Percentiles rank a stretch among this genome's conserved stretches.
phyloP scores from a whole-genome alignment of 352 stramenopile species.

The Phytophthora citricola region DNA sequence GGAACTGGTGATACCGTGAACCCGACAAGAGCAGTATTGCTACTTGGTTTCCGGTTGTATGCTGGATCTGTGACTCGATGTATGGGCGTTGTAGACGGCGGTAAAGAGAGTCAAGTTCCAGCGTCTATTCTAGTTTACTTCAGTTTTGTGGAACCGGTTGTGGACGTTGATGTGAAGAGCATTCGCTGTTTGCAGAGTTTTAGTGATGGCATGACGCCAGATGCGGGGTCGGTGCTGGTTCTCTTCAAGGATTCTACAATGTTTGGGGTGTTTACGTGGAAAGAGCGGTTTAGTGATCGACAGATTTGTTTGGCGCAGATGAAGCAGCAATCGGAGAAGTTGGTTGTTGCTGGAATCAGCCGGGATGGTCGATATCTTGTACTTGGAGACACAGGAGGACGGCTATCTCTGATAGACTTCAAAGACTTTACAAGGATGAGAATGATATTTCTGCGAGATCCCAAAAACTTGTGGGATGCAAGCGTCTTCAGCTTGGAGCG shows the following conservation, averaged over 20 bases:
- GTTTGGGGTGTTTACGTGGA: constrained; percentile 61
- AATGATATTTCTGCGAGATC: neutral
- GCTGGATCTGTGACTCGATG: constrained; percentile 17
- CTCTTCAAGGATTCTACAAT: constrained; percentile 30
- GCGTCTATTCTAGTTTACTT: constrained; percentile 47
- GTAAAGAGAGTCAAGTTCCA: neutral
- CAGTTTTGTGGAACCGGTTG: constrained; percentile 49
- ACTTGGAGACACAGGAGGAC: constrained; percentile 32
- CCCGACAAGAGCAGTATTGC: constrained; percentile 10
- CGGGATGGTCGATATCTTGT: constrained; percentile 42
- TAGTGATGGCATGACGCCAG: constrained; percentile 26
- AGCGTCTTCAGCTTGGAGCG: constrained; percentile 32
- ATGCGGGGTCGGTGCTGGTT: constrained; percentile 45
- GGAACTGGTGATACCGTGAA: neutral
- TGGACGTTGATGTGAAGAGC: constrained; percentile 1
- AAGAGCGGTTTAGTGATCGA: constrained; percentile 63
- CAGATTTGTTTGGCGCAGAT: constrained; percentile 46
- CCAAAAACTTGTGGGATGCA: constrained; percentile 15
- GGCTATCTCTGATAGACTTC: constrained; percentile 47
- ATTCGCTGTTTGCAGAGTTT: constrained; percentile 28
- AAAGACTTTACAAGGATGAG: constrained; percentile 20
- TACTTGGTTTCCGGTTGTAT: constrained; percentile 67
- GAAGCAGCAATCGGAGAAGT: constrained; percentile 9
- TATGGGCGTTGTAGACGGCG: neutral
- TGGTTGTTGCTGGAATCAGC: constrained; percentile 34